Conservation (phyloP, 2,329 filamentous ascomycete genomes). For the Fusarium sp. region DNA sequence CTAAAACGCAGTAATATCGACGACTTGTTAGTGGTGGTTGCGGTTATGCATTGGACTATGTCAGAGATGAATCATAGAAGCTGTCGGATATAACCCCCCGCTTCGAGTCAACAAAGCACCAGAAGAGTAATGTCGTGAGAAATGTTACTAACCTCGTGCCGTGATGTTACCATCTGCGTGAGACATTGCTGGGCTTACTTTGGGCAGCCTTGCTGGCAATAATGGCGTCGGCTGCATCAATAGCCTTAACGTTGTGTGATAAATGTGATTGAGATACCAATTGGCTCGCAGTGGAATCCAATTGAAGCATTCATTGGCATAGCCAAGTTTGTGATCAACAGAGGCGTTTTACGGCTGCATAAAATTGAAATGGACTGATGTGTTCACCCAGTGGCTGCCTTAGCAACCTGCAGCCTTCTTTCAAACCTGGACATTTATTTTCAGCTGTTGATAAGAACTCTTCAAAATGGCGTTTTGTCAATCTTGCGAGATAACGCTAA, state of each 20-base stretch:
- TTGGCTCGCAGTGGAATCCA: neutral
- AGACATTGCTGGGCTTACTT: neutral
- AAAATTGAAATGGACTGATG: neutral
- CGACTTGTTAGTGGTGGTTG: neutral
- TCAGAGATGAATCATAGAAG: neutral
- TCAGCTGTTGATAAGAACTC: neutral
- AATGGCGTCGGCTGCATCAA: neutral
- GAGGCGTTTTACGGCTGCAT: conserved; percentile 2
- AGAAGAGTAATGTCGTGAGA: neutral
- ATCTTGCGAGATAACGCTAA: neutral
- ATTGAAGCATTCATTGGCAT: neutral
- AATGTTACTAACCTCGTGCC: no score
- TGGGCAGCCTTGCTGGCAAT: neutral
- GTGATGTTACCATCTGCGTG: neutral
- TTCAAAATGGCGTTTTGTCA: neutral
- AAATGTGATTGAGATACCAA: neutral
- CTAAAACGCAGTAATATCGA: neutral
- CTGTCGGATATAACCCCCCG: neutral
- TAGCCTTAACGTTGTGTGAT: neutral
- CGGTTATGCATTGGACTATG: neutral
- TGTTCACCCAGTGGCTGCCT: neutral
- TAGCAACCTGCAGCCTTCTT: neutral
- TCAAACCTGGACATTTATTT: neutral
- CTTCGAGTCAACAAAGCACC: neutral
- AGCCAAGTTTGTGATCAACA: neutral